Evolutionary conservation across 495 filamentous ascomycete species (phyloP).

Genomic region (Lepraria neglecta): DNA sequence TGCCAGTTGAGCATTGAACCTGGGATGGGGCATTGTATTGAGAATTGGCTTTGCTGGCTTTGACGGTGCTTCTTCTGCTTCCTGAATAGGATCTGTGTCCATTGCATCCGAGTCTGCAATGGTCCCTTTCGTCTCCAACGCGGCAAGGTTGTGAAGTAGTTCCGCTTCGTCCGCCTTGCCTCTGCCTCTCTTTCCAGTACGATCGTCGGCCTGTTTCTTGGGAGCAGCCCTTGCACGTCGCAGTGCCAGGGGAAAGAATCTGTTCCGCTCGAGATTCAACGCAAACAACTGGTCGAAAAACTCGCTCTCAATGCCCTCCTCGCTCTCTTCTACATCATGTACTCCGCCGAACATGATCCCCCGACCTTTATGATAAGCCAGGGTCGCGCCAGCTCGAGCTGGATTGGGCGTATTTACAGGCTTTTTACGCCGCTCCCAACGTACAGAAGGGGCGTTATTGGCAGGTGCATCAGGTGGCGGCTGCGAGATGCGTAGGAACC

Average conservation of each 20-base stretch:
- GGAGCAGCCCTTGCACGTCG: conserved; percentile 56
- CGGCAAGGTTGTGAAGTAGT: conserved; percentile 72
- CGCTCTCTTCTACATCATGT: conserved; percentile 85
- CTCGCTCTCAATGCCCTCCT: conserved; percentile 92
- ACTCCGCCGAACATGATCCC: conserved; percentile 94
- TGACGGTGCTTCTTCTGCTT: conserved; percentile 48
- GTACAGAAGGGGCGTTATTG: conserved; percentile 57
- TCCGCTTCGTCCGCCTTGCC: conserved; percentile 86
- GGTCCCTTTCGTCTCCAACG: conserved; percentile 63
- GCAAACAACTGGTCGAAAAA: conserved; percentile 87
- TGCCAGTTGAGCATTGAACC: conserved; percentile 84
- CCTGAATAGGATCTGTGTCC: conserved; percentile 41
- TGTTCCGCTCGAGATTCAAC: conserved; percentile 90
- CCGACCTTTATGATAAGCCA: conserved; percentile 86
- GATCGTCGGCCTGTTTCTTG: conserved; percentile 54
- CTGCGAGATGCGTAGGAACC: conserved; percentile 77
- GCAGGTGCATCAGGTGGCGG: conserved; percentile 53
- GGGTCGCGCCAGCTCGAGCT: conserved; percentile 76
- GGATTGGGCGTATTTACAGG: conserved; percentile 85
- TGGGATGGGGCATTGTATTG: conserved; percentile 74
- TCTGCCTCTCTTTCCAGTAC: conserved; percentile 56
- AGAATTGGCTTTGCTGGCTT: conserved; percentile 47
- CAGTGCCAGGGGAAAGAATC: conserved; percentile 80
- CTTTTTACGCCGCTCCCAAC: conserved; percentile 90
- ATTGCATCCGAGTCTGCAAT: conserved; percentile 52